Base-by-base conservation (phyloP, 2,329 filamentous ascomycete species). In the Talaromyces sp. region DNA sequence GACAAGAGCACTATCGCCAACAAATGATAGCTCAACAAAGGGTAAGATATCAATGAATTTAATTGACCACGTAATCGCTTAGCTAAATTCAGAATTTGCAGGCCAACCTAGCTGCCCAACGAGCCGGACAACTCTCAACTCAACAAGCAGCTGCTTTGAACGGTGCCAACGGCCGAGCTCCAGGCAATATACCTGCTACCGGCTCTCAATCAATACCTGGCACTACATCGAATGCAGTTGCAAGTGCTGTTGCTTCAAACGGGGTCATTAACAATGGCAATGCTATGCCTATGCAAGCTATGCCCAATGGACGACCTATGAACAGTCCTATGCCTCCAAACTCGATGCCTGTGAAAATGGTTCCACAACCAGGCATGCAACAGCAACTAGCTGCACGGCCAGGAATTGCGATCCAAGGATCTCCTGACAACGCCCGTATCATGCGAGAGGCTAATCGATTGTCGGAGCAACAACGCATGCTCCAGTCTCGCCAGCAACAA, bases 1-100 rank as follows among this genome's bases (percentile, higher is more conserved):
- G 79, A 61, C 79, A 83, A 67, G 79, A 84, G 69, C 79, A 83
- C 62, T 84, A 85, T 67, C 84, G 88, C 60, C 83, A 85, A 68
- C 86, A 89, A 71, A 81, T 89, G 69, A 75, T 83, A 63, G 77
- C 80, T 59, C 80, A 81, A 66, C 80, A 82, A 68, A 75, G 80
- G 69, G 81, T 83, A 75, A 68, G 68, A 65, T 4, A 27, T 29
- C 21, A 26, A 55, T 52, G n/a, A 21, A 41, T 12, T 4, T 17
- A 48, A 17, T 35, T 17, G 19, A 29, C 5, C 9, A 14, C 35
- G 10, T 43, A 17, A 58, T 41, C 17, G 17, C n/a, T 17, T 17
- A 21, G n/a, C 29, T 55, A 61, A 19, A 21, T 21, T 11, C 19
- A 46, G 43, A 56, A 21, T 27, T 53, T 43, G 38, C 54, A 76